Percentiles rank a stretch among this genome's conserved stretches.
Conservation (phyloP, 768 basidiomycete species). For the Goffeauzyma gilvescens region DNA sequence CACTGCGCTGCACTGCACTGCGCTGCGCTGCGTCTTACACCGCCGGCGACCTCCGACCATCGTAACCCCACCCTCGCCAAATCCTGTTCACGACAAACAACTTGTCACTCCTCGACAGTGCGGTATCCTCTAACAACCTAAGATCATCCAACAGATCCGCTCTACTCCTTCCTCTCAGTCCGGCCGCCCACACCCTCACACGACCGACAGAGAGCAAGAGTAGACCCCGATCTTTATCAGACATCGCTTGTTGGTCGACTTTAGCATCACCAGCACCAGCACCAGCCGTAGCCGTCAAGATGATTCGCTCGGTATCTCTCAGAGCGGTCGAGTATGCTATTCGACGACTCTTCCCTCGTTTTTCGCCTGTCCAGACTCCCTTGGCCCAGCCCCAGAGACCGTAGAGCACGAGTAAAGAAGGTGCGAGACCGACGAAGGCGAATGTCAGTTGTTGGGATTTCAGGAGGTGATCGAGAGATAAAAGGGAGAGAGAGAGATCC, state of each 20-base stretch:
- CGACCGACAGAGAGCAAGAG: constrained; percentile 25
- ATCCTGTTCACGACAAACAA: constrained; percentile 60
- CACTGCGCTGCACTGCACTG: constrained; percentile 4
- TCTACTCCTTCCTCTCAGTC: constrained; percentile 16
- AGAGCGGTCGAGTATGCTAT: constrained; percentile 42
- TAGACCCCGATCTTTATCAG: constrained; percentile 24
- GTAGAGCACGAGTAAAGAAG: constrained; percentile 64
- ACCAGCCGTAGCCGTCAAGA: constrained; percentile 11
- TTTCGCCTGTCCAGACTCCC: constrained; percentile 44
- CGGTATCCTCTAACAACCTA: constrained; percentile 56
- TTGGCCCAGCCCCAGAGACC: constrained; percentile 41
- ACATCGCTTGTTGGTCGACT: constrained; percentile 22
- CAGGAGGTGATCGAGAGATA: constrained; percentile 80
- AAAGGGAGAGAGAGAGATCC: constrained; percentile 76
- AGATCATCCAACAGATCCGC: constrained; percentile 68
- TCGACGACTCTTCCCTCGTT: constrained; percentile 34
- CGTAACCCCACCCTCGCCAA: constrained; percentile 65
- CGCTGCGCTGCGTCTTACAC: neutral
- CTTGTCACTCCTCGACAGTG: constrained; percentile 51
- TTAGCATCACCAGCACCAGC: too few relatives aligned
- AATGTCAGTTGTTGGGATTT: constrained; percentile 90
- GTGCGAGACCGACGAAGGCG: constrained; percentile 89
- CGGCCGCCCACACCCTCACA: constrained; percentile 27
- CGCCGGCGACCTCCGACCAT: constrained; percentile 10
- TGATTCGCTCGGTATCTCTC: constrained; percentile 25